Base-by-base conservation (phyloP, 306 rosid genomes). In the Inga oerstediana region DNA sequence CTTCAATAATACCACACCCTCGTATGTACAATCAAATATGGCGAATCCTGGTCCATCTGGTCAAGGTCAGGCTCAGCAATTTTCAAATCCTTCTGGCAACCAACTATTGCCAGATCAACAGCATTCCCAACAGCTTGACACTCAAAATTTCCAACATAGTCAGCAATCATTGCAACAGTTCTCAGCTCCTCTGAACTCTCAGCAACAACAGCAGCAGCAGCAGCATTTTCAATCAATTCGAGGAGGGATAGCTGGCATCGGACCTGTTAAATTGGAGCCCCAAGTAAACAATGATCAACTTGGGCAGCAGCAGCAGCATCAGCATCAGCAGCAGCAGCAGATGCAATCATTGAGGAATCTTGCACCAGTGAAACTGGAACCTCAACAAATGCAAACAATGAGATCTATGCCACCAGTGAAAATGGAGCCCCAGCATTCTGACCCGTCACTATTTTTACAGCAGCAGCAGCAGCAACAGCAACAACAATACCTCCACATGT, bases 401-500 rank as follows among this genome's bases (percentile, higher is more conserved):
- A 88, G 97, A 88, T 78, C 51, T 86, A 80, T 91, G 91, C 75
- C 87, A 2, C 79, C 93, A 0, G 93, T 93, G n/a, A 93, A 93
- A 87, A 72, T 91, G 90, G 97, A 93, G 84, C 88, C 92, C n/a
- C 97, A 89, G 27, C 87, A 86, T 77, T 84, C 86, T 20, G 98
- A 95, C 79, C 98, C 92, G 75, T 90, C 95, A 30, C 56, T 89
- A 77, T 95, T 81, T 88, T 84, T 91, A 76, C 97, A 91, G 22
- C 92, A 89, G 32, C 91, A 88, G 8, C 88, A 86, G 27, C 90
- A 84, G 12, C 93, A 92, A 71, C 89, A 92, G 54, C 93, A 92
- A 73, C 98, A 94, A 67, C 98, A 95, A 68, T 85, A 93, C 62
- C 93, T 95, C 41, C 97, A 93, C 75, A 89, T 95, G 96, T 90